phyloP scores from a whole-genome alignment of 2,329 filamentous ascomycete genomes.

The Botrytis byssoidea region DNA sequence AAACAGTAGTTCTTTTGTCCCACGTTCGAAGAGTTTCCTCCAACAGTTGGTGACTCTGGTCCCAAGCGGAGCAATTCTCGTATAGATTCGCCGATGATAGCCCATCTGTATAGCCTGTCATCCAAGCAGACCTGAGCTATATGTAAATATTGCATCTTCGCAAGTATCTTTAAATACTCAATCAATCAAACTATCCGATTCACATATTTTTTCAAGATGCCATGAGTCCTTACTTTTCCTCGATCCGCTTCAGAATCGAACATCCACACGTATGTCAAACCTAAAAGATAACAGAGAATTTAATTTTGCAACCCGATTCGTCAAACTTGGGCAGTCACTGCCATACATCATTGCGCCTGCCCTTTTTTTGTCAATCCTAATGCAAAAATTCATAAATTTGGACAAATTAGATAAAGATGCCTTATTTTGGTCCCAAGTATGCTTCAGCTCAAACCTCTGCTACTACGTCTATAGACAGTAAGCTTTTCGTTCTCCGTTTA shows the following conservation, averaged over 20 bases:
- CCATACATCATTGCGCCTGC: background rate
- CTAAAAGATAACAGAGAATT: background rate
- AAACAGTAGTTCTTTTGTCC: background rate
- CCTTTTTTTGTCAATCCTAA: background rate
- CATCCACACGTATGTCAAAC: background rate
- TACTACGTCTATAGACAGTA: background rate
- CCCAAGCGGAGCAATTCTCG: background rate
- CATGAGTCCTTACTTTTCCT: background rate
- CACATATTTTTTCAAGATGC: background rate
- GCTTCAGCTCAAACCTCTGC: background rate
- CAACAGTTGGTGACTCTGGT: background rate
- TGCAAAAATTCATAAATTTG: background rate
- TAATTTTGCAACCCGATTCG: fast-evolving
- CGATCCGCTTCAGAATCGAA: background rate
- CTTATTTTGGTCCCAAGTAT: background rate
- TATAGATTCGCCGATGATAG: background rate
- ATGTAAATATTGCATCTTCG: background rate
- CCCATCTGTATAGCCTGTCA: background rate
- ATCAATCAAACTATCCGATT: no score
- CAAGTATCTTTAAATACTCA: background rate
- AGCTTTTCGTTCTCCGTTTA: background rate
- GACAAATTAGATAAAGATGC: background rate
- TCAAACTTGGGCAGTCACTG: background rate
- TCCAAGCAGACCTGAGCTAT: background rate
- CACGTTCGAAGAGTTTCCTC: background rate